Base-by-base conservation (phyloP, 805 yeast genomes). In the Monosporozyma aquatica region DNA sequence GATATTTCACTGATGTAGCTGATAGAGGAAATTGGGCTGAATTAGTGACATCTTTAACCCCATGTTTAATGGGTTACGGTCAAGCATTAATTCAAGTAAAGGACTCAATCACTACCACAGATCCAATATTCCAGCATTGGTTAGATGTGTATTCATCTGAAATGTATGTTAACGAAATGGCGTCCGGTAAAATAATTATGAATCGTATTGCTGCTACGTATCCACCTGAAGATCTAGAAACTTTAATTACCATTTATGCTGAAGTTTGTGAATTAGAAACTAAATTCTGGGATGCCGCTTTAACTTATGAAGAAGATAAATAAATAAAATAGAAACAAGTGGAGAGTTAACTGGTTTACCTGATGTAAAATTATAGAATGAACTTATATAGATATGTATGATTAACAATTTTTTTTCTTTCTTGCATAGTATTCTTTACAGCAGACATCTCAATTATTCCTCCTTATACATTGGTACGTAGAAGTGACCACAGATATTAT, bases 51-150 rank as follows among this genome's bases (percentile, higher is more conserved):
- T 84, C 90, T 0, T 59, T 82, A 42, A 74, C 86, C 6, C 92
- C 95, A 1, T 84, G 95, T 58, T 61, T 82, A 38, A 72, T 78
- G 55, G 95, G 94, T 1, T 82, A 82, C 56, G 73, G 72, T 27
- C 68, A 72, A 38, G 87, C 87, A 1, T 74, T 76, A 0, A 33
- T 45, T 2, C 49, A 55, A 5, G 51, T 59, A 18, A 64, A 66
- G 5, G 55, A 67, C 4, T 57, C 64, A 4, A 60, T 65, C 9
- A 51, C 56, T 3, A 58, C 56, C 6, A 46, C 44, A 6, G 50
- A 50, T 27, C 47, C 47, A 22, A 64, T 59, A 21, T 65, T 62
- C 39, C 42, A 44, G 14, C 61, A 69, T 8, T 84, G 95, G 94
- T 55, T 82, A 14, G 67, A 65, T 15, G 80, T 77, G 43, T 85